phyloP scores from a whole-genome alignment of 495 filamentous ascomycete species.

The Aspergillus baeticus region DNA sequence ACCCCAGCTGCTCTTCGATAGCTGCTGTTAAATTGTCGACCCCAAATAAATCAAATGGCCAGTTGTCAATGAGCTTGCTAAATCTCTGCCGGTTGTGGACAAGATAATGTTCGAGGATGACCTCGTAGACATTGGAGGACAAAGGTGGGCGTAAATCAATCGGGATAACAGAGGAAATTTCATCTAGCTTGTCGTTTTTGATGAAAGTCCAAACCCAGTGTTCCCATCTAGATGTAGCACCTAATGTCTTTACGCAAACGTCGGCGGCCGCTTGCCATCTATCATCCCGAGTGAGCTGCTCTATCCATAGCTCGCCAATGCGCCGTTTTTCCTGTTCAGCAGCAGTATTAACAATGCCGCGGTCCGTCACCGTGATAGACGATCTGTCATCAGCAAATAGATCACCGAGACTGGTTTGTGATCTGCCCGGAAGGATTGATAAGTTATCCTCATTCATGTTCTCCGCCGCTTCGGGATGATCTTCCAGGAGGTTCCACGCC shows the following conservation, averaged over 20 bases:
- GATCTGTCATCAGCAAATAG: constrained; percentile 75
- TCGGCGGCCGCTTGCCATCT: constrained; percentile 78
- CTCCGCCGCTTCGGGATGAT: constrained; percentile 62
- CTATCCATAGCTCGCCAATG: constrained; percentile 90
- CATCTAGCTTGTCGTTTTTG: constrained; percentile 77
- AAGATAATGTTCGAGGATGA: constrained; percentile 83
- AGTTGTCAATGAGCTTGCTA: constrained; percentile 74
- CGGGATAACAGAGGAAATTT: constrained; percentile 84
- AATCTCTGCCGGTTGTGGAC: constrained; percentile 65
- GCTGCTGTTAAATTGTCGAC: constrained; percentile 63
- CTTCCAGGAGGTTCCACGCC: constrained; percentile 84
- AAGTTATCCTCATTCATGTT: constrained; percentile 55
- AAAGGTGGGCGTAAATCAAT: constrained; percentile 73
- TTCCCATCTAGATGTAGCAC: constrained; percentile 82
- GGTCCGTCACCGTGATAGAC: constrained; percentile 51
- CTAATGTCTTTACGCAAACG: constrained; percentile 75
- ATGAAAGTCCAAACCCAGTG: constrained; percentile 92
- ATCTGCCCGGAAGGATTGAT: constrained; percentile 49
- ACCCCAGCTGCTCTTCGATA: constrained; percentile 72
- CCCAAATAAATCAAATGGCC: constrained; percentile 84
- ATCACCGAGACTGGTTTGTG: constrained; percentile 61
- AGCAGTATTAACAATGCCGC: constrained; percentile 46
- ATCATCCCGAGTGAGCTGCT: constrained; percentile 69
- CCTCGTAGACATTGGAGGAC: constrained; percentile 81
- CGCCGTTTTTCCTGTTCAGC: constrained; percentile 87